These are phyloP conservation scores for Scenedesmus sp. DNA, from an alignment of 163 green algal genomes.

Conservation along the genomic window DNA sequence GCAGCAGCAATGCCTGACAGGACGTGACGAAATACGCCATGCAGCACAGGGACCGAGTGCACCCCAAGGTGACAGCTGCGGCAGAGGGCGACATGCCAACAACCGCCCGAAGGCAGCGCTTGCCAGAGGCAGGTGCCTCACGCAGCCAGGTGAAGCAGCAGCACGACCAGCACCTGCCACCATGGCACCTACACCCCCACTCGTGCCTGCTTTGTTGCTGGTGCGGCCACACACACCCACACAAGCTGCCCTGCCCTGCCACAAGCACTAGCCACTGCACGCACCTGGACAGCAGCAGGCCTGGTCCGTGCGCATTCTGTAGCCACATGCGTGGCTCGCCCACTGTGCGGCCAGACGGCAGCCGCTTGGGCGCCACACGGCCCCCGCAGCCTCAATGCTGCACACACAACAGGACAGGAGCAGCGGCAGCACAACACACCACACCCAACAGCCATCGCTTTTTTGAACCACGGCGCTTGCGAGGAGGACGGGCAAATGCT, in stretches of 20 bases:
- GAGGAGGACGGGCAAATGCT: background rate
- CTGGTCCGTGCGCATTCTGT: slow-evolving; percentile 56
- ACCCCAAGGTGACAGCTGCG: background rate
- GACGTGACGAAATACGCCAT: background rate
- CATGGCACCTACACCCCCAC: background rate
- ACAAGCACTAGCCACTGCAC: background rate
- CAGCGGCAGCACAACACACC: background rate
- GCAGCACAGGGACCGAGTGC: background rate
- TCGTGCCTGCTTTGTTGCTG: background rate
- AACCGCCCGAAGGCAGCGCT: background rate
- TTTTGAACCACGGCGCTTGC: background rate
- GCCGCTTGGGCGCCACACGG: slow-evolving; percentile 64
- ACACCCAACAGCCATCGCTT: background rate
- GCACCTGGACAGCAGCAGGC: slow-evolving; percentile 63
- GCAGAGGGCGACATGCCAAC: background rate
- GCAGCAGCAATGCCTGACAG: background rate
- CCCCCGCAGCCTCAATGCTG: slow-evolving; percentile 63
- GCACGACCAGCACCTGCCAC: background rate
- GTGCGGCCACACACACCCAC: background rate
- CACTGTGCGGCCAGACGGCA: slow-evolving; percentile 61
- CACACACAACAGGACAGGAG: background rate
- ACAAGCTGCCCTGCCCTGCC: background rate
- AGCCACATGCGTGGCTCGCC: slow-evolving; percentile 69
- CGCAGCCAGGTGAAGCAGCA: background rate
- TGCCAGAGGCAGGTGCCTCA: too few species aligned